Conservation (phyloP, 2,329 filamentous ascomycete genomes). For the Fusarium siculi region DNA sequence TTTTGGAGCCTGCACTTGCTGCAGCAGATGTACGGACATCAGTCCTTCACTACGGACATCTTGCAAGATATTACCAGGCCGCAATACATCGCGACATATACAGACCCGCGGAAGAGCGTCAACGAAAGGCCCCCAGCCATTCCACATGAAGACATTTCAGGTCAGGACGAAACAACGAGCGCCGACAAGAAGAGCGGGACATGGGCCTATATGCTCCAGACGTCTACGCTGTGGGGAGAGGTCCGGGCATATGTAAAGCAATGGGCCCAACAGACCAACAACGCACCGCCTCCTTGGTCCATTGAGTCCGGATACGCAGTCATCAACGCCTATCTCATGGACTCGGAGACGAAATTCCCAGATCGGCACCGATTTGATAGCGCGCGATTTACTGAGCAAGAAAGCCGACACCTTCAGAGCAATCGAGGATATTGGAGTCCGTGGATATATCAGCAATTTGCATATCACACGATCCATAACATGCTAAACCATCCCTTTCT, state of each 20-base stretch:
- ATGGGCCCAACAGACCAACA: not conserved
- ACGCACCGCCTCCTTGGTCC: not conserved
- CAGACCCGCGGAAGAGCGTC: not conserved
- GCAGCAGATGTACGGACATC: not conserved
- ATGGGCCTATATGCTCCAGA: not conserved
- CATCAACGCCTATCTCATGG: not conserved
- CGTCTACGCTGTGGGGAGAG: not conserved
- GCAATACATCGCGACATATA: not conserved
- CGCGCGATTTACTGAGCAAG: not conserved
- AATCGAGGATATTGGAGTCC: constrained; percentile 2
- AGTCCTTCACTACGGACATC: not conserved
- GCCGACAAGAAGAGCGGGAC: not conserved
- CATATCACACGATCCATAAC: not conserved
- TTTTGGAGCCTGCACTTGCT: not conserved
- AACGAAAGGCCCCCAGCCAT: not conserved
- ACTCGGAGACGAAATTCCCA: not conserved
- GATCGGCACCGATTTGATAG: not conserved
- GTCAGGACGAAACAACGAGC: not conserved
- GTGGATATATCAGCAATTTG: constrained; percentile 1
- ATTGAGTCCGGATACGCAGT: constrained; percentile 1
- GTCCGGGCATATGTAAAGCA: not conserved
- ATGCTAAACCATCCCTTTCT: not conserved
- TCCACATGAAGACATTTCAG: not conserved
- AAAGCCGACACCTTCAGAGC: not conserved
- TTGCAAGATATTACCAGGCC: not conserved